A percentile compares a stretch with the other conserved stretches of the same genome.
These are phyloP conservation scores for Boletellus ananiceps DNA, from an alignment of 768 basidiomycete genomes.

Conservation along the genomic window DNA sequence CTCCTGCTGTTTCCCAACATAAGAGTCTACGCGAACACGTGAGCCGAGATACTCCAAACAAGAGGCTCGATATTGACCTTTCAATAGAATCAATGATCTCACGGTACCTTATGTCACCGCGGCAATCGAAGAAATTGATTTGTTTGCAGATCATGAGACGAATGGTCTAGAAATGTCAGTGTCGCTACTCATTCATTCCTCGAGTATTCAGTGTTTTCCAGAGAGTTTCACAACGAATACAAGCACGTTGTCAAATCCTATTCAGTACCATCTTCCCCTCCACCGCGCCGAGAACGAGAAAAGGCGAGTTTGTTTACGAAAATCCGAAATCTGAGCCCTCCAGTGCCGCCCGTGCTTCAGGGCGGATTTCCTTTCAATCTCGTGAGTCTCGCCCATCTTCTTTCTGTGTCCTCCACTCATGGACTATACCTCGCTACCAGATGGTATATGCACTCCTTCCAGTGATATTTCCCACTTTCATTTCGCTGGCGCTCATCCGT, in stretches of 20 bases:
- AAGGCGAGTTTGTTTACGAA: slow-evolving; percentile 40
- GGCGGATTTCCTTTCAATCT: slow-evolving; percentile 66
- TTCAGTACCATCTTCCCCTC: slow-evolving; percentile 39
- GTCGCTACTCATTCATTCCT: slow-evolving; percentile 1
- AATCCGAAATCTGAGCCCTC: slow-evolving; percentile 36
- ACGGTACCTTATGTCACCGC: slow-evolving; percentile 84
- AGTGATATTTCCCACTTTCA: slow-evolving; percentile 54
- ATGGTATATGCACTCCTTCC: slow-evolving; percentile 55
- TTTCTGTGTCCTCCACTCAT: background rate
- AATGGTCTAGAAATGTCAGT: slow-evolving; percentile 63
- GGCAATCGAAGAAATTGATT: slow-evolving; percentile 64
- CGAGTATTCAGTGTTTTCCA: slow-evolving; percentile 24
- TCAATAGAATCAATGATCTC: slow-evolving; percentile 56
- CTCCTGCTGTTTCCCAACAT: slow-evolving; percentile 63
- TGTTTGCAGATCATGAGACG: slow-evolving; percentile 50
- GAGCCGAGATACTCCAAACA: slow-evolving; percentile 18
- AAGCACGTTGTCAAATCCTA: slow-evolving; percentile 53
- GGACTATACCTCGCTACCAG: slow-evolving; percentile 30
- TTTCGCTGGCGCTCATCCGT: slow-evolving; percentile 52
- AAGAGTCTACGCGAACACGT: slow-evolving; percentile 80
- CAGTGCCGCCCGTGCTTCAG: slow-evolving; percentile 58
- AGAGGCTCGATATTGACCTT: background rate
- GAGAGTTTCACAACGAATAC: slow-evolving; percentile 56
- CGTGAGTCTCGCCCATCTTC: slow-evolving; percentile 37
- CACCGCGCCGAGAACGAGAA: slow-evolving; percentile 40